Evolutionary conservation across 116 monocot genomes (phyloP).

Genomic region (Iris pallida): DNA sequence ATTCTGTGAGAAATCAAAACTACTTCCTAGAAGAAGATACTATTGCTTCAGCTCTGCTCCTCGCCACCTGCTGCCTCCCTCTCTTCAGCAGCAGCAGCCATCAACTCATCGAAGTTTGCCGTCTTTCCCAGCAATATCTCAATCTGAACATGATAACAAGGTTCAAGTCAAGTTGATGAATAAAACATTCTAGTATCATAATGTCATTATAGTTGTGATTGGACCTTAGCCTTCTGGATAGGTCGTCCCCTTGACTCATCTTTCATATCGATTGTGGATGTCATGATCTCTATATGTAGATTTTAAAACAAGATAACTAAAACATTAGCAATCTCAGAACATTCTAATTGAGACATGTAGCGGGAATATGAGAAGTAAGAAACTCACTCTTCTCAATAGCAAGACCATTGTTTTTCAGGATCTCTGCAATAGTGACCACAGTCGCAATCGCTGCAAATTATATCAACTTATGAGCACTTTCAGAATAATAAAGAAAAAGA

Average conservation of each 20-base stretch:
- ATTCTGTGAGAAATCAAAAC: neutral
- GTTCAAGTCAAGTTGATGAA: neutral
- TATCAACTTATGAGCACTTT: neutral
- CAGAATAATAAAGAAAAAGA: neutral
- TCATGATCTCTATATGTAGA: conserved; percentile 17
- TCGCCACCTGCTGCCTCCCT: conserved; percentile 24
- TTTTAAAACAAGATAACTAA: neutral
- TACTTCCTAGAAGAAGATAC: neutral
- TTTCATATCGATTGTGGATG: conserved; percentile 31
- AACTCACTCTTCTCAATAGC: conserved; percentile 22
- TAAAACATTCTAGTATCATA: neutral
- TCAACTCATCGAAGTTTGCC: conserved; percentile 40
- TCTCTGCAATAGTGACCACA: conserved; percentile 22
- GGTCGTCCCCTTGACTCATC: conserved; percentile 27
- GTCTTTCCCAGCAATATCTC: conserved; percentile 37
- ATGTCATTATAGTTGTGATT: neutral
- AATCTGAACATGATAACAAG: conserved; percentile 16
- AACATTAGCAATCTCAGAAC: neutral
- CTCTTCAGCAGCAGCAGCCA: conserved; percentile 31
- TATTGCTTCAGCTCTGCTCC: conserved; percentile 16
- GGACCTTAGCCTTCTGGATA: conserved; percentile 31
- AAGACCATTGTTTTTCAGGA: conserved; percentile 25
- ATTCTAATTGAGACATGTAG: neutral
- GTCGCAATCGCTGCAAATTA: conserved; percentile 19
- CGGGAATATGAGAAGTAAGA: neutral